Evolutionary conservation across 2,329 filamentous ascomycete species (phyloP), one percentile per base, ranked within the genome.

Genomic region (Exophiala viscosa): DNA sequence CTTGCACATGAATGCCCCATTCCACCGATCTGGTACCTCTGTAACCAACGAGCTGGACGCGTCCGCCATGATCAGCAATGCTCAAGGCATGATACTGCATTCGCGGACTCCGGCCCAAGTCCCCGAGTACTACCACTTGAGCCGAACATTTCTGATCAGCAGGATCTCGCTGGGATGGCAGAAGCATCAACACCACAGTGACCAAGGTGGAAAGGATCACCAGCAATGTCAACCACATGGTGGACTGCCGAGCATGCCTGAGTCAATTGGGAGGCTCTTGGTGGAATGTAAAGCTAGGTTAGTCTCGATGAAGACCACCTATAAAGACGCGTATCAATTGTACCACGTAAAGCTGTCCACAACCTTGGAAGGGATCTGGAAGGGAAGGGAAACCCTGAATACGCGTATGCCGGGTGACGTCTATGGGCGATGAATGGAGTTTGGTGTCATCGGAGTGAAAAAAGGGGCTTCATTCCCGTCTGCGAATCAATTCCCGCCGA

Each of bases 41-140:
- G 67, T 96, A 97, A 41, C 92, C 93, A 62, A 99, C 85, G 10
- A 99, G 74, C 67, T 92, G 85, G 15, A 96, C 92, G 32, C 79
- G 78, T 5, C 84, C 86, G 18, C 89, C 89, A 65, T 90, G 84
- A 64, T 85, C 87, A 36, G 90, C 89, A 64, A 97, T 84, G 68
- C 92, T 97, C 62, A 96, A 76, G 15, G 92, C 92, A 79, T 99
- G 93, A 65, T 99, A 97, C 67, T 97, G 91, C 92, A 99, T 99
- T 51, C 93, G 89, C 45, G 93, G 93, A 67, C 92, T 97, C 41
- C 91, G 84, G 35, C 93, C 93, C 68, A 99, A 91, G 66, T 99
- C 93, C 40, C 93, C 93, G 23, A 99, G 80, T 14, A 99, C 93
- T 13, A 99, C 79, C 47, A 99, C 83, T 70, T 96, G 90, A 39